These are phyloP conservation scores for Suillus alpinus DNA, from an alignment of 768 basidiomycete genomes.

Conservation along the genomic window DNA sequence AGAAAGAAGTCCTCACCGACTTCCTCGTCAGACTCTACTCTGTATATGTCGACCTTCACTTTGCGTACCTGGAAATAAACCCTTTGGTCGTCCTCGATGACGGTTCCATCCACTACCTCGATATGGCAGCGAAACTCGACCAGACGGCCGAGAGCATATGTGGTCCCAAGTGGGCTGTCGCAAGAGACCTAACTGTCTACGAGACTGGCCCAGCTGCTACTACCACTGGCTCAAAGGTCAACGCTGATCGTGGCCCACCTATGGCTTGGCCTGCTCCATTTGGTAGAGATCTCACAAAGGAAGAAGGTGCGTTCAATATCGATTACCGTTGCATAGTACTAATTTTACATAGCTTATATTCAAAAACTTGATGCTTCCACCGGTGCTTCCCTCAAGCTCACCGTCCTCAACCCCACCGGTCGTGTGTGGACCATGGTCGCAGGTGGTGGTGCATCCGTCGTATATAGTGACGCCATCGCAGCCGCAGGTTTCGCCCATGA, in stretches of 20 bases:
- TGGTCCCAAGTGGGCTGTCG: conserved; percentile 98
- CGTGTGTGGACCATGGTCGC: conserved; percentile 99
- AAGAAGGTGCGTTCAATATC: conserved; percentile 48
- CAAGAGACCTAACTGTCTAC: conserved; percentile 82
- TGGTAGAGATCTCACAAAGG: conserved; percentile 96
- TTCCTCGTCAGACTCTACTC: conserved; percentile 94
- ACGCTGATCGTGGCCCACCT: conserved; percentile 93
- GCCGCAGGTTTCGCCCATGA: conserved; percentile 96
- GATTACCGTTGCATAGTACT: neutral
- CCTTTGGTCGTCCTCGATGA: conserved; percentile 93
- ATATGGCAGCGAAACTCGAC: conserved; percentile 99
- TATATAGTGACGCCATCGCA: conserved; percentile 74
- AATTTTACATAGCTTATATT: conserved; percentile 68
- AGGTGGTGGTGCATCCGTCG: conserved; percentile 83
- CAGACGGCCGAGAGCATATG: conserved; percentile 98
- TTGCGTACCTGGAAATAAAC: conserved; percentile 99
- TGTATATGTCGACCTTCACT: conserved; percentile 98
- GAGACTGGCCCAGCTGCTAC: conserved; percentile 42
- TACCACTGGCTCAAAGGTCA: conserved; percentile 48
- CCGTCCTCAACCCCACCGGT: conserved; percentile 91
- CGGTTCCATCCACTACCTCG: conserved; percentile 84
- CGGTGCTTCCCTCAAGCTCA: conserved; percentile 97
- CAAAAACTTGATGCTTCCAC: conserved; percentile 97
- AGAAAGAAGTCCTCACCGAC: conserved; percentile 91
- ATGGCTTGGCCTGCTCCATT: conserved; percentile 98